These are phyloP conservation scores for Pisolithus albus DNA, from an alignment of 768 basidiomycete genomes.

Conservation along the genomic window DNA sequence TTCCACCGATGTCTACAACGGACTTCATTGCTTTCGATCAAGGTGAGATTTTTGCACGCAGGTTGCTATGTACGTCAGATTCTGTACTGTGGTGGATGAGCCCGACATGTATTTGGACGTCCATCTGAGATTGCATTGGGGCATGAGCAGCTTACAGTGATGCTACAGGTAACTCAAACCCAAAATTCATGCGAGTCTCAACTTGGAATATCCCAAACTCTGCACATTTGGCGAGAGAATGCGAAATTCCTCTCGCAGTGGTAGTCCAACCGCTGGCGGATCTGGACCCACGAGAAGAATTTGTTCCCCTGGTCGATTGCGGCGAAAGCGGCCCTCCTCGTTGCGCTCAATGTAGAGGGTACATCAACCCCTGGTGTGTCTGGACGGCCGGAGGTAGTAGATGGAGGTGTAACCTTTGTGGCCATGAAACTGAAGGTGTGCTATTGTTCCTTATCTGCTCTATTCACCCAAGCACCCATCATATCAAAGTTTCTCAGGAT, in stretches of 20 bases:
- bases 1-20: constrained; percentile 78
- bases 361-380: constrained; percentile 90
- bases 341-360: constrained; percentile 79
- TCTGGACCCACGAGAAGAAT: constrained; percentile 69
- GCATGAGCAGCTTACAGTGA: background rate
- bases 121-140: background rate
- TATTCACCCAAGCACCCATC: constrained; percentile 5
- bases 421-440: constrained; percentile 78
- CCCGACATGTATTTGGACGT: background rate
- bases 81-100: background rate
- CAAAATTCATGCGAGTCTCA: constrained; percentile 82
- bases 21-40: constrained; percentile 91
- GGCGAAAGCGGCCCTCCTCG: constrained; percentile 72
- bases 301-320: constrained; percentile 70
- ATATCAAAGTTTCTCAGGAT: constrained; percentile 55
- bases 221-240: constrained; percentile 70
- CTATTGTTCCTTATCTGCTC: constrained; percentile 2
- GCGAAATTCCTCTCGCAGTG: constrained; percentile 78
- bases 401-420: constrained; percentile 93
- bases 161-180: constrained; percentile 74
- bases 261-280: constrained; percentile 89
- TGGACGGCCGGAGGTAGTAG: constrained; percentile 77
- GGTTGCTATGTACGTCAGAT: background rate
- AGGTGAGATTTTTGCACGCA: constrained; percentile 35
- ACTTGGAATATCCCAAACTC: constrained; percentile 86